phyloP scores from a whole-genome alignment of 768 basidiomycete species.

The Mycena floridula region DNA sequence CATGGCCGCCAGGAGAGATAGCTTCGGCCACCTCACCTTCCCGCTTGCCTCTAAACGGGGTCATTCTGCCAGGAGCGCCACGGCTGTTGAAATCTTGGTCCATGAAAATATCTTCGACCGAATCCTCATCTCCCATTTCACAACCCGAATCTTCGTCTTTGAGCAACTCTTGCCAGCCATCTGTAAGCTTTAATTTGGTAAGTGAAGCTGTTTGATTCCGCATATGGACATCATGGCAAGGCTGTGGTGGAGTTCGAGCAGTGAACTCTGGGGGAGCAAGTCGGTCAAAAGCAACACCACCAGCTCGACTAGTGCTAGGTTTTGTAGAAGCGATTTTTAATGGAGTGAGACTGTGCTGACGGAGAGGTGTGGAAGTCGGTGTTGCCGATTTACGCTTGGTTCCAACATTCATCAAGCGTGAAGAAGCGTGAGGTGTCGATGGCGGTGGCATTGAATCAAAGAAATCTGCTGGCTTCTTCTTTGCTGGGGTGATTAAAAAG shows the following conservation, averaged over 20 bases:
- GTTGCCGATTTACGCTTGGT: constrained; percentile 64
- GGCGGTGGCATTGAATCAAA: constrained; percentile 16
- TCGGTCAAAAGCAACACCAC: constrained; percentile 37
- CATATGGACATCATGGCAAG: constrained; percentile 46
- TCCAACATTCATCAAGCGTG: constrained; percentile 47
- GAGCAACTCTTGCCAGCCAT: constrained; percentile 41
- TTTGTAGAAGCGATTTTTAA: constrained; percentile 38
- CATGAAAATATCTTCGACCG: constrained; percentile 27
- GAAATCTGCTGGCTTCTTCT: no score
- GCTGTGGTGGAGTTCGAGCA: constrained; percentile 44
- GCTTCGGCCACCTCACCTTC: constrained; percentile 60
- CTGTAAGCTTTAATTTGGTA: constrained; percentile 54
- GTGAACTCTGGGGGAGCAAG: constrained; percentile 51
- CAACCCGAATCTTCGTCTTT: constrained; percentile 46
- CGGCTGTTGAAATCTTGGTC: constrained; percentile 13
- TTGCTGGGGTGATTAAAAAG: no score
- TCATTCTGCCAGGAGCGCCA: constrained; percentile 8
- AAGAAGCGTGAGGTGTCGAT: constrained; percentile 20
- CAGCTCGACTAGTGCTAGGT: constrained; percentile 25
- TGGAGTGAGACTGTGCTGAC: constrained; percentile 41
- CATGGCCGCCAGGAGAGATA: constrained; percentile 71
- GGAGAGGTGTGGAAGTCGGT: constrained; percentile 47
- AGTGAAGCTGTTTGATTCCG: constrained; percentile 57
- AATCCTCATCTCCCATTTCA: constrained; percentile 32
- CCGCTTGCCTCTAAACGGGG: constrained; percentile 26